Percentiles rank a stretch among this genome's conserved stretches.
These are phyloP conservation scores for Bothriochloa decipiens DNA, from an alignment of 176 grass and related monocot species.

Conservation along the genomic window DNA sequence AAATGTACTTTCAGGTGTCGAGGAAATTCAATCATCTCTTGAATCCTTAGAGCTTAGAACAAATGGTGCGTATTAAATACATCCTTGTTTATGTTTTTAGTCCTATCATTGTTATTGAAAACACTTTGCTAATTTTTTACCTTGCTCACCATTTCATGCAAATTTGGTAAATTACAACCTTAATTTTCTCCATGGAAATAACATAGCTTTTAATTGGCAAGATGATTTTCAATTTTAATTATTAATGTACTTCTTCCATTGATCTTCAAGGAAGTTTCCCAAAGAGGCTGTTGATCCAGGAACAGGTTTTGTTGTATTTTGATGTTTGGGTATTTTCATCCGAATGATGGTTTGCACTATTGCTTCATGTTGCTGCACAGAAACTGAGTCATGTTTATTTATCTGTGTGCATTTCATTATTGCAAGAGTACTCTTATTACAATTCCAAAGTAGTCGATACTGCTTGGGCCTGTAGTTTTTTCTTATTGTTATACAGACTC, in stretches of 20 bases:
- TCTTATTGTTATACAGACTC: constrained; percentile 4
- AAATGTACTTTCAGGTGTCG: constrained; percentile 60
- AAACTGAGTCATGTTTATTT: neutral
- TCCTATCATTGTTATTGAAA: constrained; percentile 6
- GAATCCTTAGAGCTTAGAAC: constrained; percentile 67
- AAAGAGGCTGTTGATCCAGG: neutral
- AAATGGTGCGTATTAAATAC: constrained; percentile 48
- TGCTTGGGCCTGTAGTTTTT: neutral
- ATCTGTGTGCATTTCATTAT: neutral
- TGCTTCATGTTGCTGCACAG: neutral
- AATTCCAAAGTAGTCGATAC: neutral
- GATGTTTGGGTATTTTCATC: neutral
- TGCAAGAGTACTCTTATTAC: too few species aligned
- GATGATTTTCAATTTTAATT: neutral
- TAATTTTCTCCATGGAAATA: constrained; percentile 15
- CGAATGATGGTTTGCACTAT: neutral
- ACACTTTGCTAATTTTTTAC: constrained; percentile 2
- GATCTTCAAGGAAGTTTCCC: neutral
- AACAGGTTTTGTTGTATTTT: too few species aligned
- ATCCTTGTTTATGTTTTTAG: neutral
- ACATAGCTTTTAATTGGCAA: neutral
- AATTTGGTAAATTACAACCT: constrained; percentile 26
- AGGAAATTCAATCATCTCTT: constrained; percentile 67
- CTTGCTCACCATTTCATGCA: neutral
- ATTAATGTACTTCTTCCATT: neutral